These are phyloP conservation scores for Brettanomyces bruxellensis DNA, from an alignment of 805 yeast species.

Conservation along the genomic window DNA sequence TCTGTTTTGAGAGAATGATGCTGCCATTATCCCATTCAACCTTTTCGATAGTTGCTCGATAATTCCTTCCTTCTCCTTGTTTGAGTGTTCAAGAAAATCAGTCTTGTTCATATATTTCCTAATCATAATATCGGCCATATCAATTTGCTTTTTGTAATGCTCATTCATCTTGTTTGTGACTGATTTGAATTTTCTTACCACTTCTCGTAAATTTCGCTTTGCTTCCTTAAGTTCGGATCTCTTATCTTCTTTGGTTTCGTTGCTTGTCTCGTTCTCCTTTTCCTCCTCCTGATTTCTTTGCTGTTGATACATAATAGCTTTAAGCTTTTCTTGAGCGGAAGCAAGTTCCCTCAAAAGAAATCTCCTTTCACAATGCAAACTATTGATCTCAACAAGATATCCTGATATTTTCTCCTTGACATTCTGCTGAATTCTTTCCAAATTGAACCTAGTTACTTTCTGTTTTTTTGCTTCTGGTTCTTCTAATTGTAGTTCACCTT, in stretches of 20 bases:
- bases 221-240: too few relatives aligned
- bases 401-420: slow-evolving; percentile 2
- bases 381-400: slow-evolving; percentile 1
- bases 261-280: background rate
- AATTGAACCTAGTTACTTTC: background rate
- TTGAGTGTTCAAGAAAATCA: background rate
- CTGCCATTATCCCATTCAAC: background rate
- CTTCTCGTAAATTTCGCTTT: background rate
- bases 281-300: background rate
- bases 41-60: background rate
- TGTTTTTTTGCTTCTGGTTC: background rate
- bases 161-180: slow-evolving; percentile 3
- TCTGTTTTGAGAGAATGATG: background rate
- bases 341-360: slow-evolving; percentile 9
- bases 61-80: background rate
- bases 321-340: slow-evolving; percentile 8
- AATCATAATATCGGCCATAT: slow-evolving; percentile 2
- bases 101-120: slow-evolving; percentile 5
- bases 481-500: too few relatives aligned
- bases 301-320: background rate
- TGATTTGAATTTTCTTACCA: background rate
- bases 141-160: slow-evolving; percentile 5
- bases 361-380: slow-evolving; percentile 6
- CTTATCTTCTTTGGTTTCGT: too few relatives aligned
- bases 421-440: slow-evolving; percentile 1